phyloP scores from a whole-genome alignment of 257 asterid species.

The Petunia secreta region DNA sequence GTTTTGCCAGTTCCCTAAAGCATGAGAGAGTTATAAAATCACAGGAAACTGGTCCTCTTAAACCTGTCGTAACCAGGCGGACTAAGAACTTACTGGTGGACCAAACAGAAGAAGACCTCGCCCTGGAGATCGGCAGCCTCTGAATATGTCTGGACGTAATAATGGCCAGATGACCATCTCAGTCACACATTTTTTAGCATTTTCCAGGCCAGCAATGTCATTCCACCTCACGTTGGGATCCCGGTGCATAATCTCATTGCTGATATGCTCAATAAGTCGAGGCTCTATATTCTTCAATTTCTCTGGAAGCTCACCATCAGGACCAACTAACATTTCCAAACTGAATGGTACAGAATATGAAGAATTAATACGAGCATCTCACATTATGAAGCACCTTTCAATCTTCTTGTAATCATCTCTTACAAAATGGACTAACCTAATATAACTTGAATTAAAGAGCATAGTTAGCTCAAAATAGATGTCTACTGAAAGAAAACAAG shows the following conservation, averaged over 20 bases:
- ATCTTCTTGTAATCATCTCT: background rate
- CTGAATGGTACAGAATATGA: slow-evolving; percentile 43
- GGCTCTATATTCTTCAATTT: slow-evolving; percentile 95
- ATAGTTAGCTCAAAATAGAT: slow-evolving; percentile 6
- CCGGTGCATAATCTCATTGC: slow-evolving; percentile 98
- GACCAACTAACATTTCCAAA: slow-evolving; percentile 86
- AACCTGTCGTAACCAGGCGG: slow-evolving; percentile 13
- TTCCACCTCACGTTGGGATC: slow-evolving; percentile 99
- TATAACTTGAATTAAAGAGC: slow-evolving; percentile 21
- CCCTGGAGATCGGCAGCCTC: slow-evolving; percentile 99
- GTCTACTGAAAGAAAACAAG: background rate
- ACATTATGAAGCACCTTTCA: slow-evolving; percentile 6
- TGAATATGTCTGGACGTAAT: slow-evolving; percentile 94
- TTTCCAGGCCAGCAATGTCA: slow-evolving; percentile 98
- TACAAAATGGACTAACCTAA: background rate
- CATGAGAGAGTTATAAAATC: slow-evolving; percentile 36
- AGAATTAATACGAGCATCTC: background rate
- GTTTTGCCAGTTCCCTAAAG: slow-evolving; percentile 97
- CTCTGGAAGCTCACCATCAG: slow-evolving; percentile 99
- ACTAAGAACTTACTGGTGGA: slow-evolving; percentile 83
- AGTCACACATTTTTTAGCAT: slow-evolving; percentile 97
- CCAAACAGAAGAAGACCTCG: slow-evolving; percentile 99
- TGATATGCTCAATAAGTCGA: slow-evolving; percentile 88
- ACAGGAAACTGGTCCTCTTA: slow-evolving; percentile 2
- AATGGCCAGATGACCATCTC: slow-evolving; percentile 99